These are phyloP conservation scores for Podospora tetraspora DNA, from an alignment of 495 filamentous ascomycete species.

Conservation along the genomic window DNA sequence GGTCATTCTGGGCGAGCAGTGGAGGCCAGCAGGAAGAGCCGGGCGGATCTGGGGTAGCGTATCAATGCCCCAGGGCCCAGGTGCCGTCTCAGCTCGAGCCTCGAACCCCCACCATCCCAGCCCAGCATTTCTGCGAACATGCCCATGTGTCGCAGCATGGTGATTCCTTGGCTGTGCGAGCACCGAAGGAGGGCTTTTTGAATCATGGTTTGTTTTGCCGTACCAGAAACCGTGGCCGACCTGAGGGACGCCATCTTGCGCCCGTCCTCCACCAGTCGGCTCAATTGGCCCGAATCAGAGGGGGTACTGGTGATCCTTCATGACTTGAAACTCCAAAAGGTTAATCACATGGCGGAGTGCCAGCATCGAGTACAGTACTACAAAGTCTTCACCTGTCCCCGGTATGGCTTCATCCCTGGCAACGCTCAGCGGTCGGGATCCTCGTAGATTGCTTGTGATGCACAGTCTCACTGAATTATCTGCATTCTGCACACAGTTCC, in stretches of 20 bases:
- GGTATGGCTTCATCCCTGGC: neutral
- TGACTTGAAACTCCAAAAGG: conserved; percentile 11
- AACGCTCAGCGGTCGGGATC: neutral
- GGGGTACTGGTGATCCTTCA: conserved; percentile 24
- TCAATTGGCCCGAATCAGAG: conserved; percentile 6
- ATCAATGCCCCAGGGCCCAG: neutral
- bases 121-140: neutral
- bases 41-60: neutral
- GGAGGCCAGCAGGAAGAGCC: neutral
- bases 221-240: neutral
- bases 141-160: neutral
- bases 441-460: neutral
- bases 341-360: neutral
- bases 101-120: neutral
- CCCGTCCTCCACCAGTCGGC: conserved; percentile 10
- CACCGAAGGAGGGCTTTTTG: neutral
- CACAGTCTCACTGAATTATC: neutral
- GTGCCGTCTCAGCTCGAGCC: neutral
- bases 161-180: neutral
- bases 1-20: neutral
- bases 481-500: neutral
- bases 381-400: neutral
- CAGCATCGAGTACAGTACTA: neutral
- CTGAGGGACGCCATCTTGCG: neutral
- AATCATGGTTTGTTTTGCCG: conserved; percentile 15